Evolutionary conservation across 2,329 filamentous ascomycete species (phyloP), one percentile per base, ranked within the genome.

Genomic region (Sporothrix protearum): DNA sequence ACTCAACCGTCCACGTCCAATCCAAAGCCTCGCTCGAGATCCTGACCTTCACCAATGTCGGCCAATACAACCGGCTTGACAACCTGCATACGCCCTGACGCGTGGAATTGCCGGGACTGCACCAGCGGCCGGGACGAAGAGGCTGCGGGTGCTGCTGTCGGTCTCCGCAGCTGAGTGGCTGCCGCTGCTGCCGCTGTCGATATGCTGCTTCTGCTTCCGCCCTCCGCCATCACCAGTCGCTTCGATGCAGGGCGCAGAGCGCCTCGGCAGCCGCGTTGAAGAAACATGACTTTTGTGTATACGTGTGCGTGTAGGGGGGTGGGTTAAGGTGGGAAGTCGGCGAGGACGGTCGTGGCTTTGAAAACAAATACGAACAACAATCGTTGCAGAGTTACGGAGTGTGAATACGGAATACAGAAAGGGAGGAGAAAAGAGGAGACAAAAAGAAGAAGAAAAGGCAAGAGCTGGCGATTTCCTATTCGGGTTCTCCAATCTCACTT

Each of bases 31-130:
- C 28, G 12, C 1, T 8, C 16, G 10, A 42, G 39, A 5, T 33
- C 71, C 19, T 76, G n/a, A 91, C 92, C 92, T 85, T 96, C 93
- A 68, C 93, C 93, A 80, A 96, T 96, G 78, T 96, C 93, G 74
- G 93, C 92, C 73, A 96, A 82, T 53, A 95, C 78, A 73, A 96
- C 94, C 0, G 93, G 92, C 82, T 95, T 95, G 63, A 96, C 85
- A 1, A 85, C 87, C 68, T 82, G 83, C 61, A 87, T 76, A 19
- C 78, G 80, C 74, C 81, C 80, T 22, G 86, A 85, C 57, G 83
- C 82, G 73, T 87, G 85, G 76, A 89, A 87, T 73, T 81, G 82
- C 76, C 84, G 82, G 36, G 80, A 76, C 33, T 72, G 61, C 2
- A 69, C 68, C 49, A 67, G 63, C 19, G 22, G 53, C 25, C 30